phyloP scores from a whole-genome alignment of 208 protist genomes.

The Porcisia deanei region DNA sequence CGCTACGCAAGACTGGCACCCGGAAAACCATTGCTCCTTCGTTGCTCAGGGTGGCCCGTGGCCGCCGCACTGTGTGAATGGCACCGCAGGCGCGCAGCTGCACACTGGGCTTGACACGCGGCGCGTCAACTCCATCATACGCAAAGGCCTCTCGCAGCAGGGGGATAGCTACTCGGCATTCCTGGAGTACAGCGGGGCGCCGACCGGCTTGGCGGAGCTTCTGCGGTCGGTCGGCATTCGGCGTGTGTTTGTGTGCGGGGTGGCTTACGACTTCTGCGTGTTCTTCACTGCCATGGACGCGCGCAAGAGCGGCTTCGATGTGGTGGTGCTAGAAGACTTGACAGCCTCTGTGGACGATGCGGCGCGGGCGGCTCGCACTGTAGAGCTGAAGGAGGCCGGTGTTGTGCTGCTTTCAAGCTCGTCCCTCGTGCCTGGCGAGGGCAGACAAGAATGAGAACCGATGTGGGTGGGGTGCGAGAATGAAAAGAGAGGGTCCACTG shows the following conservation, averaged over 20 bases:
- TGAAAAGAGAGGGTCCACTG: not conserved
- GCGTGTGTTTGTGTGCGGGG: slow-evolving; percentile 67
- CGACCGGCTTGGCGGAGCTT: slow-evolving; percentile 44
- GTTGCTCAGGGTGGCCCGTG: slow-evolving; percentile 41
- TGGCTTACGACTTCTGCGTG: slow-evolving; percentile 78
- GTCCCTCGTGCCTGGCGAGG: not conserved
- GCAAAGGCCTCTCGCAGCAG: slow-evolving; percentile 34
- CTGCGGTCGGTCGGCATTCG: slow-evolving; percentile 41
- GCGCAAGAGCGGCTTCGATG: slow-evolving; percentile 34
- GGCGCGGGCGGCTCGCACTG: not conserved
- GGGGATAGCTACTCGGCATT: slow-evolving; percentile 77
- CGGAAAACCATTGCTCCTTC: slow-evolving; percentile 65
- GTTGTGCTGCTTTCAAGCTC: slow-evolving; percentile 2
- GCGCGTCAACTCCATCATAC: slow-evolving; percentile 30
- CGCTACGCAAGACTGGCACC: slow-evolving; percentile 72
- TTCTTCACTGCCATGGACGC: slow-evolving; percentile 61
- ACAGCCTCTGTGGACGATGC: slow-evolving; percentile 33
- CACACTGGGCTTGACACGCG: slow-evolving; percentile 30
- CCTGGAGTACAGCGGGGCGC: slow-evolving; percentile 32
- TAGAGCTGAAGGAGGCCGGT: slow-evolving; percentile 9
- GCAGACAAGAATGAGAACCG: too few relatives aligned
- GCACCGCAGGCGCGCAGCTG: slow-evolving; percentile 42
- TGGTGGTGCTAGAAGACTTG: slow-evolving; percentile 62
- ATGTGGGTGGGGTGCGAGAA: not conserved
- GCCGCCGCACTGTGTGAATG: slow-evolving; percentile 63